These are phyloP conservation scores for Domatiomyces catenatus DNA, from an alignment of 2,329 filamentous ascomycete species.

Conservation along the genomic window DNA sequence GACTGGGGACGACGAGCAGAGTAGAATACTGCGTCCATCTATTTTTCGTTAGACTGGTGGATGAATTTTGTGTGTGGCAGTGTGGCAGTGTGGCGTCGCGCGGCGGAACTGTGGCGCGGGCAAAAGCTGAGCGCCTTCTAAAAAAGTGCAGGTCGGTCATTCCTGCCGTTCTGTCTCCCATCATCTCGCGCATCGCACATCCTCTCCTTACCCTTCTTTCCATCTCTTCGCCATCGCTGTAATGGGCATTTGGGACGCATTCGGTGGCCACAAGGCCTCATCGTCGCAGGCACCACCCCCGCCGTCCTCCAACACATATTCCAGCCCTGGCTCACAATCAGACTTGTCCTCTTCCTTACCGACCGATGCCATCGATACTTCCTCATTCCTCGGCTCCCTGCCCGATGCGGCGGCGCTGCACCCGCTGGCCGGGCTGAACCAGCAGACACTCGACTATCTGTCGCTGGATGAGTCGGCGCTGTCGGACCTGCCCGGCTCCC, in stretches of 20 bases:
- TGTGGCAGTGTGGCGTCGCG: background rate
- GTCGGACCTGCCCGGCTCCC: constrained; percentile 68
- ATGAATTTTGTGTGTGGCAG: background rate
- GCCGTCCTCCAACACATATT: constrained; percentile 3
- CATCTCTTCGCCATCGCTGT: constrained; percentile 10
- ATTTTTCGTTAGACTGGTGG: too few relatives aligned
- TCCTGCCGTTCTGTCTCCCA: background rate
- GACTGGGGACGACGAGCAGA: too few relatives aligned
- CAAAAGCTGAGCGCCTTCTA: background rate
- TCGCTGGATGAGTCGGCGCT: constrained; percentile 82
- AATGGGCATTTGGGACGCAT: constrained; percentile 46
- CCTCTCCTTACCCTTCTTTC: constrained; percentile 1
- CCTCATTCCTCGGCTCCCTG: constrained; percentile 68
- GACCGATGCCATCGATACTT: constrained; percentile 60
- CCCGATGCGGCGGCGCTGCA: constrained; percentile 81
- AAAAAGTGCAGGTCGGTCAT: background rate
- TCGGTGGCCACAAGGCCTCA: constrained; percentile 42
- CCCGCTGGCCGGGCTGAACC: constrained; percentile 82
- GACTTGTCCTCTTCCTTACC: constrained; percentile 38
- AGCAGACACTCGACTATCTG: constrained; percentile 87
- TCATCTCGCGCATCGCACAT: background rate
- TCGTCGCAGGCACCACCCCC: background rate
- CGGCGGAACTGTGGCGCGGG: background rate
- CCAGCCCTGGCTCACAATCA: constrained; percentile 19
- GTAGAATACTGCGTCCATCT: too few relatives aligned